These are phyloP conservation scores for Fusarium transvaalense DNA, from an alignment of 2,329 filamentous ascomycete species.

Conservation along the genomic window DNA sequence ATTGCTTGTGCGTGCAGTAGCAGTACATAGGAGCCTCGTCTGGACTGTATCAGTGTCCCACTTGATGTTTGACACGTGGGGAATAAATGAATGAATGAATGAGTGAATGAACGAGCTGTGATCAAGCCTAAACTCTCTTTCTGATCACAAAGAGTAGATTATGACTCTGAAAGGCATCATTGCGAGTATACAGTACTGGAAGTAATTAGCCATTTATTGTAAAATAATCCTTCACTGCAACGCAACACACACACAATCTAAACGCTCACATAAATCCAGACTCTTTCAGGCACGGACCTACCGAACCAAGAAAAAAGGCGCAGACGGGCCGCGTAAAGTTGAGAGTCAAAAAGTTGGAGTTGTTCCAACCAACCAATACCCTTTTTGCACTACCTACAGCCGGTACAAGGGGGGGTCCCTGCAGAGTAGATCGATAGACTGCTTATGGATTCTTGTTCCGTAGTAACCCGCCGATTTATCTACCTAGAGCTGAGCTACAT, in stretches of 20 bases:
- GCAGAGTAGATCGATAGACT: constrained; percentile 33
- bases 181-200: not conserved
- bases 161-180: not conserved
- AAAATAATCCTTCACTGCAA: not conserved
- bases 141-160: not conserved
- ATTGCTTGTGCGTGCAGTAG: constrained; percentile 10
- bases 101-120: not conserved
- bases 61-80: constrained; percentile 42
- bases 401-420: constrained; percentile 32
- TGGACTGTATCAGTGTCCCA: constrained; percentile 19
- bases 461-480: constrained; percentile 31
- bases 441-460: constrained; percentile 27
- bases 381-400: too few species aligned
- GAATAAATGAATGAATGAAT: too few species aligned
- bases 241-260: not conserved
- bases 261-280: not conserved
- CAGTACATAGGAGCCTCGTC: not conserved
- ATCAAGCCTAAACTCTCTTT: not conserved
- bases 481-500: constrained; percentile 3
- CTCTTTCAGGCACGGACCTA: constrained; percentile 9
- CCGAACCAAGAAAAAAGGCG: constrained; percentile 7
- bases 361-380: constrained; percentile 16
- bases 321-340: constrained; percentile 1
- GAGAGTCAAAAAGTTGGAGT: not conserved
- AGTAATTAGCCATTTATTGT: not conserved